These are phyloP conservation scores for Colletotrichum echinochloae DNA, from an alignment of 2,329 filamentous ascomycete genomes.

Conservation along the genomic window DNA sequence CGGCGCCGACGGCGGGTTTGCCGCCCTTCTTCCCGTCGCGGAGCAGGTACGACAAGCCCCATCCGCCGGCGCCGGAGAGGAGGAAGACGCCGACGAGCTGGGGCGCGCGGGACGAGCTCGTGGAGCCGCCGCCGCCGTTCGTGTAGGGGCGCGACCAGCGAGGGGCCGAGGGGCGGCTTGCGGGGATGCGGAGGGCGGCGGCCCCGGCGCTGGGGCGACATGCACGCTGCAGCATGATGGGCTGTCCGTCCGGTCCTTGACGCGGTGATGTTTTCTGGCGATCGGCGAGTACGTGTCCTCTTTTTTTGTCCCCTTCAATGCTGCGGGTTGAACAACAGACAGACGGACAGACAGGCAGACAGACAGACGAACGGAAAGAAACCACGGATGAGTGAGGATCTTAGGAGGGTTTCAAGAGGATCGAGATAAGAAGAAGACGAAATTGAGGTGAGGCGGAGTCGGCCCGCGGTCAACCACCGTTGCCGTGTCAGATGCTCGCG, in stretches of 20 bases:
- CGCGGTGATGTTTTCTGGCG: not conserved
- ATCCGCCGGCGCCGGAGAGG: conserved; percentile 6
- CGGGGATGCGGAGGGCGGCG: conserved; percentile 7
- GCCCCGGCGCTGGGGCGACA: conserved; percentile 8
- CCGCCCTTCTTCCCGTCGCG: conserved; percentile 7
- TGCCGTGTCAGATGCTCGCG: conserved; percentile 30
- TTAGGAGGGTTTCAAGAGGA: not conserved
- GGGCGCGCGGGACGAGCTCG: not conserved
- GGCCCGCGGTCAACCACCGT: conserved; percentile 7
- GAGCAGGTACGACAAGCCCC: not conserved
- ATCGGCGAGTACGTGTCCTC: not conserved
- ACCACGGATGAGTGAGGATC: not conserved
- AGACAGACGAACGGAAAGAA: not conserved
- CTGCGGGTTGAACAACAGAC: not conserved
- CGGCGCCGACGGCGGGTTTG: not conserved
- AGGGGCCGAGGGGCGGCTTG: conserved; percentile 1
- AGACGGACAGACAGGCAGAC: not conserved
- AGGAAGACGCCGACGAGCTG: conserved; percentile 3
- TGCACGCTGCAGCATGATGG: conserved; percentile 34
- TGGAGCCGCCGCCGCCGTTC: conserved; percentile 1
- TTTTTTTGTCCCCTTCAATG: not conserved
- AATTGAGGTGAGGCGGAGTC: conserved; percentile 13
- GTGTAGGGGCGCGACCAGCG: conserved; percentile 29
- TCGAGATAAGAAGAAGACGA: not conserved
- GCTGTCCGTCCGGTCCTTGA: not conserved